Evolutionary conservation across 1,284 basidiomycete genomes (phyloP).

Genomic region (Cystobasidiaceae sp.): DNA sequence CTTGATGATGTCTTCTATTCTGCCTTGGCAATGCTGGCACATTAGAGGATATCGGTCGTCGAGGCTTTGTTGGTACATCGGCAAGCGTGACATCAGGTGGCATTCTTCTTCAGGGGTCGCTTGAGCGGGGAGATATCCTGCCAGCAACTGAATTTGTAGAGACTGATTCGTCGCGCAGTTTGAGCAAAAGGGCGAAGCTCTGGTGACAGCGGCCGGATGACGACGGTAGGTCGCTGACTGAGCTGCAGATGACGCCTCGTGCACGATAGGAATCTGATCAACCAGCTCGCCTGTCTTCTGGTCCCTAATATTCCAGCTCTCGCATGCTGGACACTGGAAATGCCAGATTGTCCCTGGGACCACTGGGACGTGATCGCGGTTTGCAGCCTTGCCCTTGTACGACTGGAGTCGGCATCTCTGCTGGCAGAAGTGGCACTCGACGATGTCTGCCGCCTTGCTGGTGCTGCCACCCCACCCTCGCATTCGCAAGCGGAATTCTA

Average conservation of each 20-base stretch:
- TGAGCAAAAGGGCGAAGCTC: constrained; percentile 63
- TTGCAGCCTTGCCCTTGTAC: constrained; percentile 8
- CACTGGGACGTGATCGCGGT: constrained; percentile 7
- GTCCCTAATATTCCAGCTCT: constrained; percentile 18
- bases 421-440: constrained; percentile 15
- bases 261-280: not conserved
- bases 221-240: not conserved
- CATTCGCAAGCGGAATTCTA: not conserved
- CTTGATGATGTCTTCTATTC: constrained; percentile 71
- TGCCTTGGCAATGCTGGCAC: constrained; percentile 65
- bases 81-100: constrained; percentile 58
- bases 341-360: not conserved
- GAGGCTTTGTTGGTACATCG: constrained; percentile 66
- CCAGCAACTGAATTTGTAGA: constrained; percentile 73
- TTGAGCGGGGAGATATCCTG: constrained; percentile 68
- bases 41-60: constrained; percentile 78
- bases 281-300: not conserved
- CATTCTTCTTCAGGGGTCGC: constrained; percentile 46
- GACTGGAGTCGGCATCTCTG: constrained; percentile 11
- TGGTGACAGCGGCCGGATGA: not conserved
- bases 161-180: constrained; percentile 84
- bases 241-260: not conserved
- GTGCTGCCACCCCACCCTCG: not conserved
- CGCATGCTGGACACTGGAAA: constrained; percentile 7
- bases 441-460: not conserved